Conservation (phyloP, 768 basidiomycete species). For the Paxillus ammoniavirescens region DNA sequence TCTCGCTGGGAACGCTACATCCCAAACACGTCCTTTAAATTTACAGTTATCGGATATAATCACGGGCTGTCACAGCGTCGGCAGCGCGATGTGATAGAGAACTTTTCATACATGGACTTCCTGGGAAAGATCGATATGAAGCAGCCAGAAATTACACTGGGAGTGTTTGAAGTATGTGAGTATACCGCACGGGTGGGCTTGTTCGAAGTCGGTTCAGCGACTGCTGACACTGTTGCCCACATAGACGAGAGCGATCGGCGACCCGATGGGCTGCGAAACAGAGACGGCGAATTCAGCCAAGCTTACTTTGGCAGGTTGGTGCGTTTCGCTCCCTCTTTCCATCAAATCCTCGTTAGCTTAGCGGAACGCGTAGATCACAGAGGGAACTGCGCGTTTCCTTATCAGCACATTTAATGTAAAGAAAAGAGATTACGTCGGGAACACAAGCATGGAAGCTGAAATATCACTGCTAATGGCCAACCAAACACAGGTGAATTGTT, state of each 20-base stretch:
- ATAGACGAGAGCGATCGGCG: constrained; percentile 53
- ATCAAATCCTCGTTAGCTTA: neutral
- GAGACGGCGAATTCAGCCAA: constrained; percentile 65
- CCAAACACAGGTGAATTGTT: constrained; percentile 74
- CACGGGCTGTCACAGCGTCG: constrained; percentile 68
- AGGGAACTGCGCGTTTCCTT: constrained; percentile 67
- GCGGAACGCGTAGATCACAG: constrained; percentile 41
- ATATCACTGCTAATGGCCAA: constrained; percentile 96
- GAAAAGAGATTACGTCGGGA: constrained; percentile 87
- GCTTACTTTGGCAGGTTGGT: constrained; percentile 90
- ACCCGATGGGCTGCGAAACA: constrained; percentile 49
- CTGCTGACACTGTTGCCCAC: neutral
- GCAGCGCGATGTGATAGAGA: constrained; percentile 68
- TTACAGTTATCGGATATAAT: constrained; percentile 71
- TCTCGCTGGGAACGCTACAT: constrained; percentile 59
- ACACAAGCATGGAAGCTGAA: constrained; percentile 97
- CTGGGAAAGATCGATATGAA: constrained; percentile 81
- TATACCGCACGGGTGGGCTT: constrained; percentile 2
- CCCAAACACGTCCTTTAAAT: constrained; percentile 75
- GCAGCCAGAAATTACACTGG: constrained; percentile 67
- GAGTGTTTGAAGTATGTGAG: constrained; percentile 88
- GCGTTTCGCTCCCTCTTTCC: constrained; percentile 29
- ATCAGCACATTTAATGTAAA: constrained; percentile 81
- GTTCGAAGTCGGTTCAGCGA: neutral
- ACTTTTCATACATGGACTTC: constrained; percentile 84